These are phyloP conservation scores for Xylariaceae sp. DNA, from an alignment of 2,329 filamentous ascomycete genomes.

Conservation along the genomic window DNA sequence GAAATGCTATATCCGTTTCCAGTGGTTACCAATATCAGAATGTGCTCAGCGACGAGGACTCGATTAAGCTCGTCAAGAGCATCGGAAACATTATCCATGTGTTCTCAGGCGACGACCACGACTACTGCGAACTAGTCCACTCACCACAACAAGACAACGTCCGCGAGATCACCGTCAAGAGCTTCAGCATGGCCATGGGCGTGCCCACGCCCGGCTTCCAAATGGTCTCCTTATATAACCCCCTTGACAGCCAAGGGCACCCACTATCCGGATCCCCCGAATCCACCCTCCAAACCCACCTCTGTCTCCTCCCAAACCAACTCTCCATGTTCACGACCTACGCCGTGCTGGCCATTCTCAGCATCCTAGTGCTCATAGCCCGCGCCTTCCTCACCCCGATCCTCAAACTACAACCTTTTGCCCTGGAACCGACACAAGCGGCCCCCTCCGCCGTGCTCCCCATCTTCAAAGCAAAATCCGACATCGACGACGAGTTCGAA, in stretches of 20 bases:
- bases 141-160: conserved; percentile 60
- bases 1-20: conserved; percentile 71
- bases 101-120: conserved; percentile 95
- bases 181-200: conserved; percentile 93
- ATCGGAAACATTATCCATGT: conserved; percentile 78
- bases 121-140: conserved; percentile 90
- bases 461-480: conserved; percentile 50
- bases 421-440: conserved; percentile 40
- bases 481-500: conserved; percentile 38
- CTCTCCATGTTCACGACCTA: conserved; percentile 80
- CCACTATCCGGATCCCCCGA: conserved; percentile 40
- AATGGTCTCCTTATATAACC: conserved; percentile 88
- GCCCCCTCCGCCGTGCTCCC: conserved; percentile 36
- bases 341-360: conserved; percentile 53
- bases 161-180: conserved; percentile 90
- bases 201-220: conserved; percentile 82
- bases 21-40: conserved; percentile 96
- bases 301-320: conserved; percentile 88
- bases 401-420: conserved; percentile 49
- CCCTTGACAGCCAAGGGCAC: conserved; percentile 59
- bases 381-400: conserved; percentile 54
- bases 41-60: conserved; percentile 73
- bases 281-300: conserved; percentile 74
- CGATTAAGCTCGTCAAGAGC: conserved; percentile 66
- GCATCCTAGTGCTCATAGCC: conserved; percentile 44